Base-by-base conservation (phyloP, 768 basidiomycete species). In the Asterophora lycoperdoides region DNA sequence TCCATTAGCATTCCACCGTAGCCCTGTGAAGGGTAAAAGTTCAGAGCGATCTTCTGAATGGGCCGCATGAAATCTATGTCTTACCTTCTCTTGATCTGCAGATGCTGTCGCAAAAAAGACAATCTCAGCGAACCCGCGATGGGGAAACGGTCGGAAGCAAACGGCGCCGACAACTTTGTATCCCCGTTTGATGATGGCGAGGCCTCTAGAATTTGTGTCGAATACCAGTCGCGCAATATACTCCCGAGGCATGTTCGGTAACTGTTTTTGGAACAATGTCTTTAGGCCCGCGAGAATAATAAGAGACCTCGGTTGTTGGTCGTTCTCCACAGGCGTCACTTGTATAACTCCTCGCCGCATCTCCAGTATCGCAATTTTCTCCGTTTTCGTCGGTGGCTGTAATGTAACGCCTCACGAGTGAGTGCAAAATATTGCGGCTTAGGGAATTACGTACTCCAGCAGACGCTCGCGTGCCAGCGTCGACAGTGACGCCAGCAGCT, bases 1-100 rank as follows among this genome's bases (percentile, higher is more conserved):
- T 97, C 94, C 95, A 99, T 99, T 34, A 99, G 76, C 79, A 97
- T 92, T 28, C 89, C 90, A 39, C 96, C 96, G 59, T 99, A 99
- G 10, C 96, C 95, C 93, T 97, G 55, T 17, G 29, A 35, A n/a
- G 29, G 30, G 34, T 56, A 29, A 52, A 41, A 36, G 9, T 29
- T 34, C 36, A 30, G 14, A 8, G 36, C 34, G 35, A 28, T 3
- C 7, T 15, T 17, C 28, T n/a, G 28, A 38, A 10, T 9, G 44
- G 19, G 30, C 44, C n/a, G 19, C 29, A 19, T 11, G 23, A 19
- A 41, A 35, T 23, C 6, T 23, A 23, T 17, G 58, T 72, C 41
- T 18, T 62, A 95, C 94, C 81, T 96, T 97, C 67, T 94, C 92
- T 74, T 99, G 95, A 66, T 95, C 93, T 5, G 89, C 90, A 28